phyloP scores from a whole-genome alignment of 2,329 filamentous ascomycete genomes.

The Fusarium sp. region DNA sequence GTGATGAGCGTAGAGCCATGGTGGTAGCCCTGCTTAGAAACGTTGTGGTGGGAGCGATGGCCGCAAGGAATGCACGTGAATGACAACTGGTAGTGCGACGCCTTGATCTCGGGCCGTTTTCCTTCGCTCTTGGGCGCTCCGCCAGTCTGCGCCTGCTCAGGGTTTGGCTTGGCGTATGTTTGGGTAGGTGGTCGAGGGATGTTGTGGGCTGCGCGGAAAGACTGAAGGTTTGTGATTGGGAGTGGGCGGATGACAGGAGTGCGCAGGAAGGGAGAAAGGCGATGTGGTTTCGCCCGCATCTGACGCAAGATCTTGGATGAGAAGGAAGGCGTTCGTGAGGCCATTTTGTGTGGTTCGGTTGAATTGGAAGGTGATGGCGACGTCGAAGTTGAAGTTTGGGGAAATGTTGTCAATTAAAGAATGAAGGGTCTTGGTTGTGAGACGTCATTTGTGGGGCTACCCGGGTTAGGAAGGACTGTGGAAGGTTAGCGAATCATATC shows the following conservation, averaged over 20 bases:
- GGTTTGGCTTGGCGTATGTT: constrained; percentile 27
- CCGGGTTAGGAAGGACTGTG: constrained; percentile 18
- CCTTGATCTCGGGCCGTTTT: constrained; percentile 50
- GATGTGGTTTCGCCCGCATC: constrained; percentile 33
- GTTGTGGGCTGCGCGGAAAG: constrained; percentile 52
- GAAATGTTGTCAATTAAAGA: constrained; percentile 41
- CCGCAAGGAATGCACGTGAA: constrained; percentile 94
- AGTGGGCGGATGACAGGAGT: constrained; percentile 17
- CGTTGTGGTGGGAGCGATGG: constrained; percentile 81
- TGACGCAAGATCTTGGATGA: constrained; percentile 37
- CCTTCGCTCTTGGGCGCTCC: constrained; percentile 49
- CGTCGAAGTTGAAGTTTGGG: constrained; percentile 18
- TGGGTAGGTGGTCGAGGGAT: constrained; percentile 54
- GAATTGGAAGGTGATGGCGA: constrained; percentile 7
- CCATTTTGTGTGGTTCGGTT: constrained; percentile 44
- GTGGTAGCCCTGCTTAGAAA: constrained; percentile 97
- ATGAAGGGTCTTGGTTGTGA: constrained; percentile 21
- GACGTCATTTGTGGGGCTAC: constrained; percentile 43
- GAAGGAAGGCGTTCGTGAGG: constrained; percentile 45
- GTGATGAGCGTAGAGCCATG: constrained; percentile 88
- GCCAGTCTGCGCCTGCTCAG: constrained; percentile 17
- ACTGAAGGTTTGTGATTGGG: constrained; percentile 16
- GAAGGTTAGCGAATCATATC: constrained; percentile 39
- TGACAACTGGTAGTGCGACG: constrained; percentile 85
- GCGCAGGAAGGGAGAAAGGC: constrained; percentile 31